Evolutionary conservation across 306 rosid genomes (phyloP).

Genomic region (Sechiopsis laciniata): DNA sequence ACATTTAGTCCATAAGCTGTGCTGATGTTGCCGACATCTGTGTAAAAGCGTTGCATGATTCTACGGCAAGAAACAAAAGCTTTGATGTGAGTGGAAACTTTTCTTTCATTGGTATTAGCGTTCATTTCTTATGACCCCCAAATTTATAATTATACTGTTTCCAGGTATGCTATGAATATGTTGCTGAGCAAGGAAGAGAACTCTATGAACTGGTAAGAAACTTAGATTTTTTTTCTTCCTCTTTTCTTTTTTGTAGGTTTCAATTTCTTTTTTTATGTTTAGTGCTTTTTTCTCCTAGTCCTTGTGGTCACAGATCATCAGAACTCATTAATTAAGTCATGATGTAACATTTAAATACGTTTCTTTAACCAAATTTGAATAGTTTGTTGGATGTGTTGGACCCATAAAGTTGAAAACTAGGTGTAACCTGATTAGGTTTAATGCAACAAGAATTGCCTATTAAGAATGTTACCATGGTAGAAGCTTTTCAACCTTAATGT

Average conservation of each 20-base stretch:
- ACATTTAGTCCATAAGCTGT: slow-evolving; percentile 81
- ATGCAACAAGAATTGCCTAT: too few species aligned
- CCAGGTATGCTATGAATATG: slow-evolving; percentile 90
- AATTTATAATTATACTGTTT: neutral
- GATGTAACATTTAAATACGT: too few species aligned
- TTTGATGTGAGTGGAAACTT: slow-evolving; percentile 62
- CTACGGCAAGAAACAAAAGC: slow-evolving; percentile 95
- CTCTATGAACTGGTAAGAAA: slow-evolving; percentile 90
- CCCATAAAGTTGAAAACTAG: too few species aligned
- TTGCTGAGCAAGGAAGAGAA: slow-evolving; percentile 80
- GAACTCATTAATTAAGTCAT: too few species aligned
- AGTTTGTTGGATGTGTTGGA: too few species aligned
- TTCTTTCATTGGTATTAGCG: neutral
- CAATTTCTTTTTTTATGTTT: neutral
- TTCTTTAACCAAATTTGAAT: too few species aligned
- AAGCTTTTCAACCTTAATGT: too few species aligned
- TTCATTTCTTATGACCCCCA: slow-evolving; percentile 3
- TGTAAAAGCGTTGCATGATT: slow-evolving; percentile 90
- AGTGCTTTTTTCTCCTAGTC: neutral
- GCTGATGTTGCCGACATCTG: slow-evolving; percentile 99
- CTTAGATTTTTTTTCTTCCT: neutral
- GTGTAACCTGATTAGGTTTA: too few species aligned
- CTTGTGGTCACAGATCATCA: too few species aligned
- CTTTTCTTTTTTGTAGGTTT: neutral
- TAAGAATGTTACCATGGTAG: too few species aligned